Percentiles rank a stretch among this genome's conserved stretches.
These are phyloP conservation scores for Trichoderma guizhouense DNA, from an alignment of 2,329 filamentous ascomycete species.

Conservation along the genomic window DNA sequence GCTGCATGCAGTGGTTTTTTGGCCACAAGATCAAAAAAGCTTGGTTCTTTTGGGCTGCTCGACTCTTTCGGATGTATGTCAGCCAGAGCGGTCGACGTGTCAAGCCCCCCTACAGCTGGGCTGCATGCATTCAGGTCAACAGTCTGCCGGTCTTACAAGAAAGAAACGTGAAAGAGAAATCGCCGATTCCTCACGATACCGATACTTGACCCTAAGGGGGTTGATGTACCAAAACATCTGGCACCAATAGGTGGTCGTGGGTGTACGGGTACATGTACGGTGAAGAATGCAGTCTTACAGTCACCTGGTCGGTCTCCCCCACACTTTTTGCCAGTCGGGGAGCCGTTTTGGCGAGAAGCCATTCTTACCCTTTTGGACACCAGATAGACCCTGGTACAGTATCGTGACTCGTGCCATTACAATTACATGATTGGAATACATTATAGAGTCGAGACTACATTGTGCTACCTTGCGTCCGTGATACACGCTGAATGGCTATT, in stretches of 20 bases:
- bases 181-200: not conserved
- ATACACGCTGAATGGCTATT: not conserved
- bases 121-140: not conserved
- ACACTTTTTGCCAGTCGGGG: not conserved
- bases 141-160: not conserved
- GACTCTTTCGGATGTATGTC: not conserved
- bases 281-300: not conserved
- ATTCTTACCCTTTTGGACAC: not conserved
- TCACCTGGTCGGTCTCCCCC: slow-evolving; percentile 2
- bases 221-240: not conserved
- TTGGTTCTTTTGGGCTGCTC: not conserved
- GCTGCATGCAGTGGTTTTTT: not conserved
- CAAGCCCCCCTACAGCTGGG: not conserved
- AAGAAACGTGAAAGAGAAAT: not conserved
- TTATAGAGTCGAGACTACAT: not conserved
- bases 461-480: not conserved
- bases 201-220: not conserved
- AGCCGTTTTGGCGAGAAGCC: not conserved
- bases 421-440: not conserved
- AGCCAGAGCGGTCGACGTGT: slow-evolving; percentile 5
- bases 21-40: slow-evolving; percentile 1
- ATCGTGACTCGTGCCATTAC: not conserved
- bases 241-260: not conserved
- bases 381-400: not conserved
- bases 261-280: not conserved